Percentiles rank a stretch among this genome's conserved stretches.
Conservation (phyloP, 2,329 filamentous ascomycete species). For the Clonostachys byssicola region DNA sequence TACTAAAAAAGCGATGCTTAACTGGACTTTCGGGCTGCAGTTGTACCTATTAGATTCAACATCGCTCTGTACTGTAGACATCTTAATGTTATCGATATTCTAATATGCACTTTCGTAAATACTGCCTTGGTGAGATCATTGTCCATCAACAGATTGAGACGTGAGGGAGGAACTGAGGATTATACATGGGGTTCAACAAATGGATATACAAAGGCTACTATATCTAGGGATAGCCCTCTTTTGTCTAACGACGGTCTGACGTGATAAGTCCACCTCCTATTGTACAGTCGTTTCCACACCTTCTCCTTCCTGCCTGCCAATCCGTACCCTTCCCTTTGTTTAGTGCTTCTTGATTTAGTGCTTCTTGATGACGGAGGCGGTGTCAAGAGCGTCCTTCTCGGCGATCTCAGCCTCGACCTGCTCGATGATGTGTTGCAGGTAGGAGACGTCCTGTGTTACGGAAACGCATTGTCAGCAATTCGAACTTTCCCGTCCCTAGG, state of each 20-base stretch:
- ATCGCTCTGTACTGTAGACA: no score
- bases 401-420: conserved; percentile 43
- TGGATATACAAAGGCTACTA: no score
- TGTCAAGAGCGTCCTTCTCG: conserved; percentile 49
- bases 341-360: conserved; percentile 47
- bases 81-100: no score
- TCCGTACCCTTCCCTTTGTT: conserved; percentile 4
- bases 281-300: not conserved
- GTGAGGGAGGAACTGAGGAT: no score
- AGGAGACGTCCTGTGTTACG: conserved; percentile 40
- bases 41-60: no score
- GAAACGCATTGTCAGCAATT: not conserved
- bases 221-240: no score
- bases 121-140: no score
- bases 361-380: conserved; percentile 44
- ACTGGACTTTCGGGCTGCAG: no score
- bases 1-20: no score
- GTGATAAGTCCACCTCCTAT: not conserved
- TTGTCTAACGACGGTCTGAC: not conserved
- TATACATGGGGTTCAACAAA: no score
- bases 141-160: no score
- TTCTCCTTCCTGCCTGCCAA: not conserved
- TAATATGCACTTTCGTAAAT: no score
- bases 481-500: not conserved
- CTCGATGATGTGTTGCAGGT: conserved; percentile 48